A percentile compares a stretch with the other conserved stretches of the same genome.
Evolutionary conservation across 495 filamentous ascomycete species (phyloP).

Genomic region (Choiromyces venosus): DNA sequence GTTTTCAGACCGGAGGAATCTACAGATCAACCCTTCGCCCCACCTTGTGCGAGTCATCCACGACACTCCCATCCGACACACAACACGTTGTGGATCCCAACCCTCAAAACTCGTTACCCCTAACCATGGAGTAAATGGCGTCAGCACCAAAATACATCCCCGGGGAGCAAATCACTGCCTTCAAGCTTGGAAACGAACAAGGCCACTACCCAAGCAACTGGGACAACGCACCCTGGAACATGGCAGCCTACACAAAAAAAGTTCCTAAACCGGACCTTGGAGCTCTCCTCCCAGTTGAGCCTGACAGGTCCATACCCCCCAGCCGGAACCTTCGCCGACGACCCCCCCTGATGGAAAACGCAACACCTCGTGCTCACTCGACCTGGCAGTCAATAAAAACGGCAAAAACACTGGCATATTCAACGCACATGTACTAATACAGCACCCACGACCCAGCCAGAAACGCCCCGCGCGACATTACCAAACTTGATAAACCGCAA

Average conservation of each 20-base stretch:
- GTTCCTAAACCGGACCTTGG: constrained; percentile 17
- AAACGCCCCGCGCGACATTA: constrained; percentile 35
- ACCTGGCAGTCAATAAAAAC: constrained; percentile 5
- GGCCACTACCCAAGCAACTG: constrained; percentile 17
- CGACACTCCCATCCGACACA: constrained; percentile 15
- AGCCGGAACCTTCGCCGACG: constrained; percentile 19
- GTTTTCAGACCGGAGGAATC: constrained; percentile 11
- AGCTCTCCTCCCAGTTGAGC: neutral
- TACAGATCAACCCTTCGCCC: constrained; percentile 21
- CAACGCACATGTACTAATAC: constrained; percentile 42
- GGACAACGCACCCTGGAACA: constrained; percentile 14
- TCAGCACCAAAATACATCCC: constrained; percentile 26
- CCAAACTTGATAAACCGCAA: constrained; percentile 27
- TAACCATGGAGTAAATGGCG: constrained; percentile 15
- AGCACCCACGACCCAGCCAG: constrained; percentile 41
- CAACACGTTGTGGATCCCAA: constrained; percentile 19
- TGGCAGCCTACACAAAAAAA: constrained; percentile 21
- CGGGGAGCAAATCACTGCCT: constrained; percentile 14
- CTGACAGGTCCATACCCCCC: constrained; percentile 7
- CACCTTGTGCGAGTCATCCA: constrained; percentile 23
- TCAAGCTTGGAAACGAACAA: constrained; percentile 20
- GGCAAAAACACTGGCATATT: constrained; percentile 30
- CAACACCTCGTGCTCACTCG: constrained; percentile 10
- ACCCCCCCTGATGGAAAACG: constrained; percentile 11
- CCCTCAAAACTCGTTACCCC: constrained; percentile 15